Evolutionary conservation across 352 stramenopile genomes (phyloP).

Genomic region (Ochromonadaceae sp.): DNA sequence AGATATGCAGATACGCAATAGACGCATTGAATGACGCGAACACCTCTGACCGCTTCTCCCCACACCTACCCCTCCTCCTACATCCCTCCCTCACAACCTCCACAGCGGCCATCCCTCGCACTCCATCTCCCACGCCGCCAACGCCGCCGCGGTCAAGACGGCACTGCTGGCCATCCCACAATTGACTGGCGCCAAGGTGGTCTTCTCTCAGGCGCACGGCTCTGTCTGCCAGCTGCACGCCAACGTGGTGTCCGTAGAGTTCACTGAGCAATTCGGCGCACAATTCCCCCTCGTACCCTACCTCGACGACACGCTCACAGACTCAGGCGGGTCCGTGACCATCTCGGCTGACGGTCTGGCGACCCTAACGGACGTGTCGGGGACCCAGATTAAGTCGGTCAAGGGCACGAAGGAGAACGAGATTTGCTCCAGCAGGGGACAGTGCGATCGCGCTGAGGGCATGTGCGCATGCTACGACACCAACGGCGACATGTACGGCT

Average conservation of each 20-base stretch:
- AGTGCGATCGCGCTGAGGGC: conserved; percentile 52
- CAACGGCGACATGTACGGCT: conserved; percentile 39
- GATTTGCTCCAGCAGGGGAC: conserved; percentile 62
- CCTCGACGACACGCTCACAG: conserved; percentile 43
- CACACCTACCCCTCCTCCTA: not conserved
- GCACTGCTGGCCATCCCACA: conserved; percentile 44
- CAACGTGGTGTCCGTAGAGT: conserved; percentile 33
- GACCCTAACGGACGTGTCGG: conserved; percentile 29
- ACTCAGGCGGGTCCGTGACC: conserved; percentile 34
- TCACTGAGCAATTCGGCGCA: conserved; percentile 35
- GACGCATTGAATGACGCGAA: too few relatives aligned
- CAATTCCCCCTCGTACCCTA: conserved; percentile 37
- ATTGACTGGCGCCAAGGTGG: conserved; percentile 46
- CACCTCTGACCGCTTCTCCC: too few relatives aligned
- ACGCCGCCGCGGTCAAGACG: conserved; percentile 33
- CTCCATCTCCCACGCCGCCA: not conserved
- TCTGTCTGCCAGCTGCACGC: conserved; percentile 30
- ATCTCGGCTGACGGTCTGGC: conserved; percentile 26
- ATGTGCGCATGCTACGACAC: conserved; percentile 69
- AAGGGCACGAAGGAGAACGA: conserved; percentile 67
- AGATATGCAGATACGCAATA: too few relatives aligned
- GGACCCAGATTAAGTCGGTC: conserved; percentile 34
- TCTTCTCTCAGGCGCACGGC: conserved; percentile 40
- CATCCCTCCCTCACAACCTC: not conserved
- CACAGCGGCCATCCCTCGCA: not conserved